Evolutionary conservation across 2,329 filamentous ascomycete species (phyloP).

Genomic region (Exutisphaerella laricina): DNA sequence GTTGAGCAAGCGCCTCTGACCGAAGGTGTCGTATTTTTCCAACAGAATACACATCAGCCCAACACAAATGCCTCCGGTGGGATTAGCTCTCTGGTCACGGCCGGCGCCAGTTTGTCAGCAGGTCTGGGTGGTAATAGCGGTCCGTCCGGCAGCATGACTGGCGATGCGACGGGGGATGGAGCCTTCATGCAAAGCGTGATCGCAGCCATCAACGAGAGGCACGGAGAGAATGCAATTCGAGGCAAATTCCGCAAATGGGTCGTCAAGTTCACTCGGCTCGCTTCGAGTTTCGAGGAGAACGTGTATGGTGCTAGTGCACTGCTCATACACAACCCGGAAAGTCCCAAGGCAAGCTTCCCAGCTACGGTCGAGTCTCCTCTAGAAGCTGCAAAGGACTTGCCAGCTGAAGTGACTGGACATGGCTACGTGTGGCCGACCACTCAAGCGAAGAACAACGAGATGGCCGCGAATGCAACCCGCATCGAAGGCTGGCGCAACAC

Average conservation of each 20-base stretch:
- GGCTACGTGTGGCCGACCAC: constrained; percentile 96
- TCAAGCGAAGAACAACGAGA: constrained; percentile 69
- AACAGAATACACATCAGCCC: constrained; percentile 48
- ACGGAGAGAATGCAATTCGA: constrained; percentile 83
- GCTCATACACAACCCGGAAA: constrained; percentile 56
- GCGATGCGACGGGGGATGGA: constrained; percentile 77
- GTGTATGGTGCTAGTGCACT: constrained; percentile 91
- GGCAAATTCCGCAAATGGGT: constrained; percentile 94
- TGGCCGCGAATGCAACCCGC: constrained; percentile 83
- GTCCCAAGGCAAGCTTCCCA: constrained; percentile 11
- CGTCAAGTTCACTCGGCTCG: constrained; percentile 85
- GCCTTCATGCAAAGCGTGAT: constrained; percentile 85
- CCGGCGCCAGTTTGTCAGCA: constrained; percentile 34
- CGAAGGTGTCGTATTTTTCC: constrained; percentile 81
- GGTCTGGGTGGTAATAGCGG: constrained; percentile 28
- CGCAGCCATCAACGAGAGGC: constrained; percentile 74
- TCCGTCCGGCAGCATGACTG: constrained; percentile 28
- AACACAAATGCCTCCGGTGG: constrained; percentile 25
- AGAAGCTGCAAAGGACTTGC: constrained; percentile 14
- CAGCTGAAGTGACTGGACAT: constrained; percentile 54
- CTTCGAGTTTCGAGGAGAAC: constrained; percentile 88
- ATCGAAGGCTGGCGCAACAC: constrained; percentile 98
- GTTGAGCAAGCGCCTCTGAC: constrained; percentile 77
- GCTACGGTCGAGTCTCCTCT: constrained; percentile 14
- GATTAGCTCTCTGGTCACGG: constrained; percentile 26